A percentile compares a stretch with the other conserved stretches of the same genome.
These are phyloP conservation scores for Plantago major DNA, from an alignment of 257 asterid species.

Conservation along the genomic window DNA sequence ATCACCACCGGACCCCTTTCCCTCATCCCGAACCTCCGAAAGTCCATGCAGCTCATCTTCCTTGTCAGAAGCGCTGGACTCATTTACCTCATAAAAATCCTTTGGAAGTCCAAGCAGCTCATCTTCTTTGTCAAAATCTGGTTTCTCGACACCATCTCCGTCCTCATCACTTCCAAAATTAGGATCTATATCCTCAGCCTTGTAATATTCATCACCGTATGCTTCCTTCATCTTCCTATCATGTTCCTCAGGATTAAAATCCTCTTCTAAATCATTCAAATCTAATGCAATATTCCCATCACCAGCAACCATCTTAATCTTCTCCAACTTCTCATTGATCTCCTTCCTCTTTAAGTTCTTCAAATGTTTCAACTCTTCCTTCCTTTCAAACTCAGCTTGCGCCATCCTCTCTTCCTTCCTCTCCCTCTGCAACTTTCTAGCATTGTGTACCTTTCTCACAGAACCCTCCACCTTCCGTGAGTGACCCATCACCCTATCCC, in stretches of 20 bases:
- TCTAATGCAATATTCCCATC: slow-evolving; percentile 42
- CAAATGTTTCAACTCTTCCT: slow-evolving; percentile 77
- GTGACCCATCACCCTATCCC: slow-evolving; percentile 74
- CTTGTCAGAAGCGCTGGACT: slow-evolving; percentile 38
- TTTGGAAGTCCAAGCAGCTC: slow-evolving; percentile 73
- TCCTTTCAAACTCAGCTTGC: slow-evolving; percentile 58
- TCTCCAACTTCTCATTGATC: slow-evolving; percentile 69
- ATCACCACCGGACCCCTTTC: slow-evolving; percentile 6
- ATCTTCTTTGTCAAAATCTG: slow-evolving; percentile 81
- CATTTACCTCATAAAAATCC: slow-evolving; percentile 55
- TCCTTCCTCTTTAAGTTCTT: slow-evolving; percentile 85
- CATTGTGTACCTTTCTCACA: slow-evolving; percentile 66
- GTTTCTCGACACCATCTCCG: slow-evolving; percentile 54
- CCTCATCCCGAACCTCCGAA: slow-evolving; percentile 59
- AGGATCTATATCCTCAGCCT: slow-evolving; percentile 56
- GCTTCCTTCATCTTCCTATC: slow-evolving; percentile 74
- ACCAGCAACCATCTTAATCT: slow-evolving; percentile 76
- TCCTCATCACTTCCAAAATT: slow-evolving; percentile 56
- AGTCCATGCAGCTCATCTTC: slow-evolving; percentile 90
- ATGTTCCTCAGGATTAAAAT: slow-evolving; percentile 66
- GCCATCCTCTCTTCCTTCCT: slow-evolving; percentile 78
- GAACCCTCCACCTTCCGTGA: slow-evolving; percentile 75
- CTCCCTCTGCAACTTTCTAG: slow-evolving; percentile 73
- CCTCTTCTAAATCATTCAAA: slow-evolving; percentile 66
- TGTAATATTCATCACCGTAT: slow-evolving; percentile 58